Conservation (phyloP, 2,329 filamentous ascomycete genomes). For the Colletotrichum euphorbiae region DNA sequence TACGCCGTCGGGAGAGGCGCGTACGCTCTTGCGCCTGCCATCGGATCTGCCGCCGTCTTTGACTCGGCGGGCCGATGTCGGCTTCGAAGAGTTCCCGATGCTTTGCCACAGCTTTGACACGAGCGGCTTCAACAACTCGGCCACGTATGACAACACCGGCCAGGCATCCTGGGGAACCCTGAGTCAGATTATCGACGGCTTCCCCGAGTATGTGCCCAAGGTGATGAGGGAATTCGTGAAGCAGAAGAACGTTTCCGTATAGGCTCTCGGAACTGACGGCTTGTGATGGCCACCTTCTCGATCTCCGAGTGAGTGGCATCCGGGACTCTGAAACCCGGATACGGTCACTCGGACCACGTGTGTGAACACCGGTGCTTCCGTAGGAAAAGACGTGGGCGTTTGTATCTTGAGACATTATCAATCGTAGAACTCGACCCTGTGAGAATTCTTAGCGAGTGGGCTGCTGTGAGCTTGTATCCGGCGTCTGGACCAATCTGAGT, state of each 20-base stretch:
- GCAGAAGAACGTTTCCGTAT: neutral
- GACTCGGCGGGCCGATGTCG: constrained; percentile 2
- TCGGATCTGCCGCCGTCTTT: neutral
- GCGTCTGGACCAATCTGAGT: too few species aligned
- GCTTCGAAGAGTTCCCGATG: constrained; percentile 9
- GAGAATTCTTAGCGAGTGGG: too few species aligned
- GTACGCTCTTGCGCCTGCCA: neutral
- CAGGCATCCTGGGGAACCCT: constrained; percentile 26
- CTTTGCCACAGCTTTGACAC: constrained; percentile 11
- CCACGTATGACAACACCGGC: constrained; percentile 4
- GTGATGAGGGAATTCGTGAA: constrained; percentile 7
- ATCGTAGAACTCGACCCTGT: too few species aligned
- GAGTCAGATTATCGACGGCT: constrained; percentile 18
- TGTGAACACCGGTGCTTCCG: too few species aligned
- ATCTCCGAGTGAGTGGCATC: too few species aligned
- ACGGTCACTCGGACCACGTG: too few species aligned
- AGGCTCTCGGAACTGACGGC: too few species aligned
- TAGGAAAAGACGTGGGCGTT: too few species aligned
- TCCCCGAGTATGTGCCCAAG: constrained; percentile 24
- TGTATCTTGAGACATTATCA: too few species aligned
- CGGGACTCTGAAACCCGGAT: too few species aligned
- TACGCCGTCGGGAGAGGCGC: constrained; percentile 17
- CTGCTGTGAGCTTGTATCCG: too few species aligned
- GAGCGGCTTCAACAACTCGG: constrained; percentile 6
- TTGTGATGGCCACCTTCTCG: too few species aligned